Percentiles rank a stretch among this genome's conserved stretches.
Conservation (phyloP, 352 stramenopile genomes). For the Phytophthora pistaciae region DNA sequence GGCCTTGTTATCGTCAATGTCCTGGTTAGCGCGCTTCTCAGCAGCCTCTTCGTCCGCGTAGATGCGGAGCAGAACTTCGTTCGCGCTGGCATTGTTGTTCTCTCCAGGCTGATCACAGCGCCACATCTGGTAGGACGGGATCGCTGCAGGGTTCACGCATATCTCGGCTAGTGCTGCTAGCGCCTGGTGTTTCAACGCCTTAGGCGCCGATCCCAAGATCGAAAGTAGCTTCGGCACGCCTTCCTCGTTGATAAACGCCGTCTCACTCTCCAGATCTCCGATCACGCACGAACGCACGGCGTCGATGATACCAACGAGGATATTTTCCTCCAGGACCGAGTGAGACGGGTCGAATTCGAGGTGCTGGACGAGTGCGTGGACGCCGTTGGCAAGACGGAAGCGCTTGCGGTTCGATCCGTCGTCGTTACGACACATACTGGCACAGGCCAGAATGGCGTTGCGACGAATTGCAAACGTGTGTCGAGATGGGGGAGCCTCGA, state of each 20-base stretch:
- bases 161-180: conserved; percentile 74
- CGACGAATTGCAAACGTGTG: conserved; percentile 75
- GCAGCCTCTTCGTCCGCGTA: conserved; percentile 70
- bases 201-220: conserved; percentile 58
- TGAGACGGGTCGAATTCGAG: conserved; percentile 62
- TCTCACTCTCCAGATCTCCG: conserved; percentile 61
- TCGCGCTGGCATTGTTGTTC: conserved; percentile 63
- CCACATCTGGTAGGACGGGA: conserved; percentile 74
- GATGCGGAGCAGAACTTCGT: conserved; percentile 71
- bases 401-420: conserved; percentile 55
- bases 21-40: conserved; percentile 25
- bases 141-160: conserved; percentile 74
- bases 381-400: conserved; percentile 61
- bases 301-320: conserved; percentile 72
- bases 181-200: conserved; percentile 67
- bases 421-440: conserved; percentile 63
- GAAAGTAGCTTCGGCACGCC: conserved; percentile 70
- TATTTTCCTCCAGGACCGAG: conserved; percentile 72
- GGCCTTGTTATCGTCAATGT: conserved; percentile 19
- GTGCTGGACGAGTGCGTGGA: conserved; percentile 49
- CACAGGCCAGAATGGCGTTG: conserved; percentile 66
- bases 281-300: conserved; percentile 73
- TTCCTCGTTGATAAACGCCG: conserved; percentile 64
- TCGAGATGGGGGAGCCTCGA: conserved; percentile 49
- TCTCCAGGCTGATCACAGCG: conserved; percentile 53